A percentile compares a stretch with the other conserved stretches of the same genome.
phyloP scores from a whole-genome alignment of 108 stramenopile species.

The Epithemia pelagica region DNA sequence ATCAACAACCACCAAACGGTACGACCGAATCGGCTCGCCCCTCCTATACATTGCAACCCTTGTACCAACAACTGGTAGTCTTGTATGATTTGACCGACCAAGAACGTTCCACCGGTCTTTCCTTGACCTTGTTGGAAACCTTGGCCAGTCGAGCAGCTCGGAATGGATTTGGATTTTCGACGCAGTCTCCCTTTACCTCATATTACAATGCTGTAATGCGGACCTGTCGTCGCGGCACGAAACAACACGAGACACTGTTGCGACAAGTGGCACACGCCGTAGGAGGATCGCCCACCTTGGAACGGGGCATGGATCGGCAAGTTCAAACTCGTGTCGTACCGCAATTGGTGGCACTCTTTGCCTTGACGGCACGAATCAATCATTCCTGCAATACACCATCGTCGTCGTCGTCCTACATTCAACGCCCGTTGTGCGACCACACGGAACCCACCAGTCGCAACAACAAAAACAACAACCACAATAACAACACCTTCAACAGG shows the following conservation, averaged over 20 bases:
- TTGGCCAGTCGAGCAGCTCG: slow-evolving; percentile 23
- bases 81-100: slow-evolving; percentile 2
- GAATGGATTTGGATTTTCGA: slow-evolving; percentile 28
- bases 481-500: not conserved
- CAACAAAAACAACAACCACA: not conserved
- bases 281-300: slow-evolving; percentile 13
- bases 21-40: not conserved
- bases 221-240: slow-evolving; percentile 24
- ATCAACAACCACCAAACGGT: not conserved
- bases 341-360: slow-evolving; percentile 34
- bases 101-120: slow-evolving; percentile 15
- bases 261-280: slow-evolving; percentile 22
- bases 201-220: slow-evolving; percentile 32
- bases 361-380: slow-evolving; percentile 31
- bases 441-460: not conserved
- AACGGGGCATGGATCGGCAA: slow-evolving; percentile 37
- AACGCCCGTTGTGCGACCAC: too few species aligned
- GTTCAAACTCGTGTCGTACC: slow-evolving; percentile 13
- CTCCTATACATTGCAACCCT: slow-evolving; percentile 18
- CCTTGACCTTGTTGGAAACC: slow-evolving; percentile 16
- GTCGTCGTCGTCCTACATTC: too few species aligned
- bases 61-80: slow-evolving; percentile 9
- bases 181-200: slow-evolving; percentile 32
- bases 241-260: slow-evolving; percentile 16
- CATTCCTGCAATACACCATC: too few species aligned